A percentile compares a stretch with the other conserved stretches of the same genome.
Evolutionary conservation across 2,329 filamentous ascomycete genomes (phyloP).

Genomic region (Diaporthe ilicicola): DNA sequence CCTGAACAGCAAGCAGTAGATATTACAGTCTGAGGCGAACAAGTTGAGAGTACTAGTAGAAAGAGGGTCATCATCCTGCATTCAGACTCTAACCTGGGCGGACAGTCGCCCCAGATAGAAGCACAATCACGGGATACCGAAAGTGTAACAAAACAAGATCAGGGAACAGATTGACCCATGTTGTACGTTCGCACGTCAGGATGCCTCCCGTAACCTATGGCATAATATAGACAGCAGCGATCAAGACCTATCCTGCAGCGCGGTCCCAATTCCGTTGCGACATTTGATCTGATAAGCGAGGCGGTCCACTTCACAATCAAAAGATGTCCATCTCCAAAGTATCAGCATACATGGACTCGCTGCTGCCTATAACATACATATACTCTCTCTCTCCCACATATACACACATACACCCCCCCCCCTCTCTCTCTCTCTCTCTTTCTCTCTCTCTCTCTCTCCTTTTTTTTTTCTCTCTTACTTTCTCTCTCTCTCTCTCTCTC

Average conservation of each 20-base stretch:
- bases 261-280: not conserved
- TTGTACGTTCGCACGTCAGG: not conserved
- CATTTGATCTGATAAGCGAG: slow-evolving; percentile 4
- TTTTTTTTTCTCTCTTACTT: too few relatives aligned
- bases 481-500: too few relatives aligned
- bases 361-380: too few relatives aligned
- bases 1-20: not conserved
- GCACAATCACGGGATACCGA: not conserved
- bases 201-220: not conserved
- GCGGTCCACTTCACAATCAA: not conserved
- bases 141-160: not conserved
- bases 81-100: too few relatives aligned
- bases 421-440: too few relatives aligned
- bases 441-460: too few relatives aligned
- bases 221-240: not conserved
- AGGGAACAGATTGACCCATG: not conserved
- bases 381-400: too few relatives aligned
- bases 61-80: too few relatives aligned
- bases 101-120: not conserved
- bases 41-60: not conserved
- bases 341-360: too few relatives aligned
- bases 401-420: too few relatives aligned
- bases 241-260: not conserved
- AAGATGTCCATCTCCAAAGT: too few relatives aligned
- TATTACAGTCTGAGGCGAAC: not conserved